Conservation (phyloP, 2,329 filamentous ascomycete species). For the Trichoderma afroharzianum region DNA sequence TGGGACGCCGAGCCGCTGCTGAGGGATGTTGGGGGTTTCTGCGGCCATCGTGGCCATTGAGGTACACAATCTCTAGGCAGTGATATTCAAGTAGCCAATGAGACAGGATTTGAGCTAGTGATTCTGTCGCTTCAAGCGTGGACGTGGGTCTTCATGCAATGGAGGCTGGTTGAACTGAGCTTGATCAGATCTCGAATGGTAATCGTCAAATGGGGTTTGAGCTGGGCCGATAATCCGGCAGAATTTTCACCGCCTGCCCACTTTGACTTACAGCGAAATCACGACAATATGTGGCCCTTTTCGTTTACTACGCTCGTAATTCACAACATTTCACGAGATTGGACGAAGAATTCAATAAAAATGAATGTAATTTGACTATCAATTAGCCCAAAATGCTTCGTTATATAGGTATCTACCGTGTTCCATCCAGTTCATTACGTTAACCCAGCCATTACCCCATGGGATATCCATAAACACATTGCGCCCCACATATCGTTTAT, state of each 20-base stretch:
- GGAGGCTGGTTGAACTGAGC: neutral
- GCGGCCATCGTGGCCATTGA: constrained; percentile 32
- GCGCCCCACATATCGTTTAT: neutral
- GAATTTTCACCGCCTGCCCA: constrained; percentile 20
- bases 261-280: constrained; percentile 1
- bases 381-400: neutral
- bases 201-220: constrained; percentile 10
- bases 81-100: neutral
- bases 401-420: constrained; percentile 2
- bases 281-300: neutral
- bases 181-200: constrained; percentile 1
- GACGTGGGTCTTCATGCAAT: neutral
- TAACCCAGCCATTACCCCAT: neutral
- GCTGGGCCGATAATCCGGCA: neutral
- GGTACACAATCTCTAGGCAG: neutral
- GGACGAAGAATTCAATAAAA: neutral
- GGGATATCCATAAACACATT: constrained; percentile 13
- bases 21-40: constrained; percentile 31
- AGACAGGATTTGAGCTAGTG: neutral
- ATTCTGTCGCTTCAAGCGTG: neutral
- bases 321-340: neutral
- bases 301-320: neutral
- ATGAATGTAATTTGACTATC: neutral
- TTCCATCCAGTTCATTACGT: constrained; percentile 8
- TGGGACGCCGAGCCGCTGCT: constrained; percentile 44